Evolutionary conservation across 2,329 filamentous ascomycete genomes (phyloP).

Genomic region (Pseudocercospora fijiensis): DNA sequence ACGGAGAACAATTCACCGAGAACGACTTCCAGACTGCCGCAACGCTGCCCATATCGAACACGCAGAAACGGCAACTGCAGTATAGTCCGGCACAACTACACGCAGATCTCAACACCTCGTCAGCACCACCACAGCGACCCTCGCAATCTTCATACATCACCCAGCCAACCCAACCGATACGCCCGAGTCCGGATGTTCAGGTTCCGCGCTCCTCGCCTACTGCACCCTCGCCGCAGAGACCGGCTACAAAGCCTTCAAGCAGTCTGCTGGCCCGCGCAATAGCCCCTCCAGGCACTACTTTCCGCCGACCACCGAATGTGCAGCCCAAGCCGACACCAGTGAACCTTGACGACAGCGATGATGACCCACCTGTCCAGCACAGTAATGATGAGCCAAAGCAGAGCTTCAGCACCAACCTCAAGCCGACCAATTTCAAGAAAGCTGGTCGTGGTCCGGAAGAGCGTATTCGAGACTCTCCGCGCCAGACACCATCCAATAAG

Average conservation of each 20-base stretch:
- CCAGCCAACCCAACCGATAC: slow-evolving; percentile 51
- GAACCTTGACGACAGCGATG: slow-evolving; percentile 43
- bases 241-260: slow-evolving; percentile 32
- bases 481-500: not conserved
- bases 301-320: slow-evolving; percentile 49
- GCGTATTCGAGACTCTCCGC: slow-evolving; percentile 34
- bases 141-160: slow-evolving; percentile 38
- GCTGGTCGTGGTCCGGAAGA: slow-evolving; percentile 35
- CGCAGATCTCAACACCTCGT: slow-evolving; percentile 23
- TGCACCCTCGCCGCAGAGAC: slow-evolving; percentile 42
- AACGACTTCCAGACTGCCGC: slow-evolving; percentile 52
- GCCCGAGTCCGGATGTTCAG: slow-evolving; percentile 58
- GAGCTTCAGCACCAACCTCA: slow-evolving; percentile 56
- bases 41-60: slow-evolving; percentile 31
- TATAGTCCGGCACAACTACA: slow-evolving; percentile 27
- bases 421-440: slow-evolving; percentile 57
- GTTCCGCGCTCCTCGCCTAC: slow-evolving; percentile 80
- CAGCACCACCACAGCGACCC: slow-evolving; percentile 16
- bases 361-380: slow-evolving; percentile 43
- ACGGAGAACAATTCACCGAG: slow-evolving; percentile 52
- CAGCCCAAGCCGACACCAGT: slow-evolving; percentile 27
- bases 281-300: slow-evolving; percentile 73
- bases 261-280: slow-evolving; percentile 60
- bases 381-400: slow-evolving; percentile 38
- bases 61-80: slow-evolving; percentile 28